These are phyloP conservation scores for Tolypocladium cylindrosporum DNA, from an alignment of 2,329 filamentous ascomycete species.

Conservation along the genomic window DNA sequence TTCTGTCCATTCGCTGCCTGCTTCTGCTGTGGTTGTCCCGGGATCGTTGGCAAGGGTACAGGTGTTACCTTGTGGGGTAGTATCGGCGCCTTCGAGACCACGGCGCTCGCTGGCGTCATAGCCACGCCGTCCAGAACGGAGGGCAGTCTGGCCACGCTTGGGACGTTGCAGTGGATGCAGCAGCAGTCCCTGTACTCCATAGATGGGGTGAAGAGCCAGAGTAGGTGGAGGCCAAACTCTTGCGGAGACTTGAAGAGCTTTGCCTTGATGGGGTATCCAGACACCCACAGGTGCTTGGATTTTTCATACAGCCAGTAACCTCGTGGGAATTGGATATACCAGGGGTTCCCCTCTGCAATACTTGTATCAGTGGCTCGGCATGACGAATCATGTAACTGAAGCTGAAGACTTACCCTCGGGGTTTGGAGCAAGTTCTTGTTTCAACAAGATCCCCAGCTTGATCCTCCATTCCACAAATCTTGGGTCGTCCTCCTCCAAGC, in stretches of 20 bases:
- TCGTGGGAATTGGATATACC: conserved; percentile 33
- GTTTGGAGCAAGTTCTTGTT: conserved; percentile 31
- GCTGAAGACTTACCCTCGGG: conserved; percentile 23
- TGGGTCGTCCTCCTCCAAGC: conserved; percentile 31
- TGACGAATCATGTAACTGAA: not conserved
- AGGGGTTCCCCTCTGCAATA: conserved; percentile 29
- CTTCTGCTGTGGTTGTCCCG: conserved; percentile 20
- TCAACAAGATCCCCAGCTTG: conserved; percentile 34
- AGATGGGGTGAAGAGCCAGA: conserved; percentile 41
- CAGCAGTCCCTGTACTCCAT: conserved; percentile 38
- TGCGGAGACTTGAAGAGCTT: conserved; percentile 42
- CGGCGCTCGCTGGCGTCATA: conserved; percentile 3
- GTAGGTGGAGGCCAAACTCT: conserved; percentile 40
- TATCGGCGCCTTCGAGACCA: conserved; percentile 2
- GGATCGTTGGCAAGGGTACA: conserved; percentile 24
- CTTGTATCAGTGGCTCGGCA: conserved; percentile 2
- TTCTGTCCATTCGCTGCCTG: conserved; percentile 13
- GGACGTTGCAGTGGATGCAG: conserved; percentile 38
- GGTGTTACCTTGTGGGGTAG: conserved; percentile 20
- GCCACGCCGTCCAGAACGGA: conserved; percentile 1
- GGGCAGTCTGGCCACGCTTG: conserved; percentile 14
- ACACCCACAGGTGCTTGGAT: conserved; percentile 39
- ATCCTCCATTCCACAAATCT: conserved; percentile 34
- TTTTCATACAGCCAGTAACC: conserved; percentile 38
- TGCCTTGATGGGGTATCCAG: conserved; percentile 36